These are phyloP conservation scores for Waltergamsia citrina DNA, from an alignment of 2,329 filamentous ascomycete genomes.

Conservation along the genomic window DNA sequence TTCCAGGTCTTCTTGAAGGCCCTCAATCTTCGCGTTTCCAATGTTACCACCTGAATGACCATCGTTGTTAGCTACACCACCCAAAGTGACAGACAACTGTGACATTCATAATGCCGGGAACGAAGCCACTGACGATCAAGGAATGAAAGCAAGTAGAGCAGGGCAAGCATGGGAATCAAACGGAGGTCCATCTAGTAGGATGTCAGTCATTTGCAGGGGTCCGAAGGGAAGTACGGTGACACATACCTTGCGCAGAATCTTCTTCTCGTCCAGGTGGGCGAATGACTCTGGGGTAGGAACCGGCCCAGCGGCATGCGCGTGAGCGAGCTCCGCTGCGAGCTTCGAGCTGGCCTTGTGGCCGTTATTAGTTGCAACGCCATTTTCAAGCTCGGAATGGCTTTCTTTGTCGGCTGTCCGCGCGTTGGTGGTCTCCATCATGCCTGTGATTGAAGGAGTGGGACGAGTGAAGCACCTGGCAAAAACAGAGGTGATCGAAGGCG, in stretches of 20 bases:
- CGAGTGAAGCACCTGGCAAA: background rate
- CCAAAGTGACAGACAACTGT: too few relatives aligned
- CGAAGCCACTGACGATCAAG: conserved; percentile 42
- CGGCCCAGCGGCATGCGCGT: background rate
- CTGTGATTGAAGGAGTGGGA: background rate
- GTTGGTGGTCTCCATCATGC: background rate
- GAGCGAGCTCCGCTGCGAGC: too few relatives aligned
- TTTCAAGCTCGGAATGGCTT: conserved; percentile 3
- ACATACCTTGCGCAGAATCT: conserved; percentile 43
- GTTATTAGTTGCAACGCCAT: too few relatives aligned
- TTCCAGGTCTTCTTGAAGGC: conserved; percentile 38
- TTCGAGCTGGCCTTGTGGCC: background rate
- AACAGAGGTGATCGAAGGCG: too few relatives aligned
- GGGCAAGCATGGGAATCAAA: conserved; percentile 52
- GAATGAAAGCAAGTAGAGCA: conserved; percentile 60
- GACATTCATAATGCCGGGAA: too few relatives aligned
- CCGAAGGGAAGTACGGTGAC: too few relatives aligned
- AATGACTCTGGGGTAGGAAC: conserved; percentile 1
- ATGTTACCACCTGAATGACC: conserved; percentile 43
- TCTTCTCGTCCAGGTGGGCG: conserved; percentile 35
- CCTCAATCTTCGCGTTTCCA: conserved; percentile 57
- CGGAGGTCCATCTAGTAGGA: conserved; percentile 37
- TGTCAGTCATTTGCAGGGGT: too few relatives aligned
- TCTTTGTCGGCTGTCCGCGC: background rate
- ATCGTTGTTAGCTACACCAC: too few relatives aligned